Conservation (phyloP, 768 basidiomycete genomes). For the Rhizopogon roseolus region DNA sequence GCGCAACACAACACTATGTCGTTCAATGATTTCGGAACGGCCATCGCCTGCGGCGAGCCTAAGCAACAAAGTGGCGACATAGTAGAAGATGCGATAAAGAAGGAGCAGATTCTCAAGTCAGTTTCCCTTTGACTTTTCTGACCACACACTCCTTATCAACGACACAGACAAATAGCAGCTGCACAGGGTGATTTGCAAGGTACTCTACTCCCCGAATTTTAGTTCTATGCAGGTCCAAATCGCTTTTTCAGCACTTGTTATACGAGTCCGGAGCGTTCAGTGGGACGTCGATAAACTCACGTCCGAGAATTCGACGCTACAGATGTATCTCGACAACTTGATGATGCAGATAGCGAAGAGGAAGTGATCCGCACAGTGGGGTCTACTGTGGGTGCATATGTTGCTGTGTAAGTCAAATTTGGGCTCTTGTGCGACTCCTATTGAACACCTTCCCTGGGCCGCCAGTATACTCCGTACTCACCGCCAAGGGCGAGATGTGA, state of each 20-base stretch:
- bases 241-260: conserved; percentile 49
- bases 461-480: too few species aligned
- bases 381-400: background rate
- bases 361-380: conserved; percentile 34
- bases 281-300: conserved; percentile 75
- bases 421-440: too few species aligned
- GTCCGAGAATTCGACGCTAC: conserved; percentile 76
- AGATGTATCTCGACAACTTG: conserved; percentile 87
- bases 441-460: background rate
- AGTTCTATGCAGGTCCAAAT: background rate
- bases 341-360: conserved; percentile 84
- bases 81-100: conserved; percentile 70
- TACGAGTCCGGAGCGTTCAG: conserved; percentile 65
- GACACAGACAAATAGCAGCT: conserved; percentile 63
- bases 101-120: conserved; percentile 75
- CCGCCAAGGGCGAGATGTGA: too few species aligned
- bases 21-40: conserved; percentile 36
- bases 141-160: conserved; percentile 1
- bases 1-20: too few species aligned
- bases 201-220: conserved; percentile 19
- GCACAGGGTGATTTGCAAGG: conserved; percentile 76
- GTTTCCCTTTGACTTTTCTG: background rate
- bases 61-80: conserved; percentile 51
- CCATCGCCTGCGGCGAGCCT: conserved; percentile 46
- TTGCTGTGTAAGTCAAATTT: too few species aligned